Evolutionary conservation across 768 basidiomycete species (phyloP).

Genomic region (Lactifluus volemus): DNA sequence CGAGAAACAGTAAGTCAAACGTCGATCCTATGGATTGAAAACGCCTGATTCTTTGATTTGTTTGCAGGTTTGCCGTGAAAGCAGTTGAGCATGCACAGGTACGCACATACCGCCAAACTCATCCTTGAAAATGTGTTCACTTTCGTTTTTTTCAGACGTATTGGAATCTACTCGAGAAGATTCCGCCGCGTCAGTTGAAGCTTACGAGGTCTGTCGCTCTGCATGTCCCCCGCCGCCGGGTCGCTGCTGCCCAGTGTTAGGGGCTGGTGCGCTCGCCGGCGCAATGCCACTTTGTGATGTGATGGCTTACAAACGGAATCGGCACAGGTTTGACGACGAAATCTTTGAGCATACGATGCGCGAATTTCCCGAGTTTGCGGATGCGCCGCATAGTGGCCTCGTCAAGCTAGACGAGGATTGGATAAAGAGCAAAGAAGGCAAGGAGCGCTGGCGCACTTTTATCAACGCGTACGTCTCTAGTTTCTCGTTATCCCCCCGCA

Average conservation of each 20-base stretch:
- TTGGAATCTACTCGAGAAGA: conserved; percentile 84
- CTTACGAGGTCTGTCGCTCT: conserved; percentile 58
- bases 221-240: not conserved
- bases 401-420: conserved; percentile 74
- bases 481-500: not conserved
- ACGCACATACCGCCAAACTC: conserved; percentile 17
- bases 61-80: conserved; percentile 74
- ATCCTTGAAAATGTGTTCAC: too few species aligned
- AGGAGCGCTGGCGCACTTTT: conserved; percentile 86
- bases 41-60: not conserved
- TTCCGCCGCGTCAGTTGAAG: conserved; percentile 64
- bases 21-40: not conserved
- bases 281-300: not conserved
- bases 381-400: conserved; percentile 33
- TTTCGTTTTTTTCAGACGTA: conserved; percentile 54
- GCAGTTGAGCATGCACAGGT: conserved; percentile 97
- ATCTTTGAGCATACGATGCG: conserved; percentile 70
- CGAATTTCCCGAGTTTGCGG: conserved; percentile 70
- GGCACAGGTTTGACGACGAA: conserved; percentile 73
- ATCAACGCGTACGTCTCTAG: conserved; percentile 59
- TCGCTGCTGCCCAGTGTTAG: too few species aligned
- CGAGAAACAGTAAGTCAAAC: conserved; percentile 77
- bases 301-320: not conserved
- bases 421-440: conserved; percentile 85
- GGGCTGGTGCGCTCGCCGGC: not conserved